Evolutionary conservation across 371 early-diverging fungal species (phyloP).

Genomic region (Dichotomocladium elegans): DNA sequence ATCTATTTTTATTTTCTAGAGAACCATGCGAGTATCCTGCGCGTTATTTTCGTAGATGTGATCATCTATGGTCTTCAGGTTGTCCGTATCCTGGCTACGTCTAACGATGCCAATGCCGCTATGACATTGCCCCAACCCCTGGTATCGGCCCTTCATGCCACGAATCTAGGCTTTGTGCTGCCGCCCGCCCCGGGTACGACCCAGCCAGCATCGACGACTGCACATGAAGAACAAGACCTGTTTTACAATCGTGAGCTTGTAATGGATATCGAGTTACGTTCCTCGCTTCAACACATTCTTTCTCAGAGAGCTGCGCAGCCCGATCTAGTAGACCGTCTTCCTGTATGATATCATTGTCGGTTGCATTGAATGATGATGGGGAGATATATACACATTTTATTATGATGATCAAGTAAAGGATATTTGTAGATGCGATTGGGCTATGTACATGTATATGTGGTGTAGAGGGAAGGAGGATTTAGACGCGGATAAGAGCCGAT

Average conservation of each 20-base stretch:
- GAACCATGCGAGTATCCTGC: conserved; percentile 20
- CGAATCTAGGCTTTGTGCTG: conserved; percentile 28
- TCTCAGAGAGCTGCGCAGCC: conserved; percentile 27
- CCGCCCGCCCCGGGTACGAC: too few relatives aligned
- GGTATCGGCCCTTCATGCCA: conserved; percentile 26
- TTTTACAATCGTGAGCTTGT: conserved; percentile 34
- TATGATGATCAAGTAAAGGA: too few relatives aligned
- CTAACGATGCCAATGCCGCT: conserved; percentile 25
- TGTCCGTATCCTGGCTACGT: conserved; percentile 32
- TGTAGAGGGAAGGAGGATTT: too few relatives aligned
- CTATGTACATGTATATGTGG: too few relatives aligned
- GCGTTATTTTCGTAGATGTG: conserved; percentile 27
- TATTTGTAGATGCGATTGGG: too few relatives aligned
- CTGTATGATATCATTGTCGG: too few relatives aligned
- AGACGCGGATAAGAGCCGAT: conserved; percentile 20
- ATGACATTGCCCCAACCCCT: conserved; percentile 22
- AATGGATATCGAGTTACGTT: conserved; percentile 30
- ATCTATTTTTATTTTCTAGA: conserved; percentile 24
- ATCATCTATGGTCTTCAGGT: conserved; percentile 30
- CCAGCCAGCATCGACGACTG: conserved; percentile 7
- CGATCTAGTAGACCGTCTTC: conserved; percentile 31
- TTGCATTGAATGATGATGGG: neutral
- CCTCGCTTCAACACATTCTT: conserved; percentile 24
- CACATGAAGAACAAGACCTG: conserved; percentile 15
- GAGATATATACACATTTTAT: neutral